Evolutionary conservation across 2,329 filamentous ascomycete species (phyloP), one percentile per base, ranked within the genome.

Genomic region (Hypoxylon sp.): DNA sequence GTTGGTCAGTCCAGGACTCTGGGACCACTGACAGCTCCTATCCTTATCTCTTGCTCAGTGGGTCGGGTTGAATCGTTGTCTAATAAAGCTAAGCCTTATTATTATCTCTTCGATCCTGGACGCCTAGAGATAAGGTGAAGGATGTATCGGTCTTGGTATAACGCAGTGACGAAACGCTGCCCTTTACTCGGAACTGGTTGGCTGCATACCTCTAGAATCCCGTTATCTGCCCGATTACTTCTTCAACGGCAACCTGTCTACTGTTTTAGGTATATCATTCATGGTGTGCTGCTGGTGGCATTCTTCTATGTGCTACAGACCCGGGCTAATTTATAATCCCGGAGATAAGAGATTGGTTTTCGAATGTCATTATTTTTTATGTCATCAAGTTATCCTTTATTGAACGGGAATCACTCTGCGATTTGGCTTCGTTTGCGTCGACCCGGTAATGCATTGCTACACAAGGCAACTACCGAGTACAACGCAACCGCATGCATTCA

Each of bases 21-120:
- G 64, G 67, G 57, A 22, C 73, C 73, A 74, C 69, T 73, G 64
- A 73, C 62, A 69, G 55, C 62, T 26, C 44, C 33, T 44, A 51
- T 71, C 59, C 71, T 74, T 74, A 74, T 74, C 73, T 74, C 66
- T 70, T 17, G 44, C 35, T 33, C 59, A 44, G 64, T 67, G 64
- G 63, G 66, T 50, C 52, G 14, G 64, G 57, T 29, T 22, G 42
- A 60, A 50, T 59, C 63, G 22, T 50, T 55, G 19, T 52, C 52
- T 54, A 59, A 55, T 50, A 57, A 62, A 55, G 53, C 58, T 58
- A 67, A 55, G 61, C 52, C 59, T 22, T 64, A 37, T 39, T 65
- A 22, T 37, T 63, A 33, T 17, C 29, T 26, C 64, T 44, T 66
- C 60, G 57, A 51, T 66, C 66, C 52, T 26, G 17, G 35, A 31